Evolutionary conservation across 129 eudicot genomes (phyloP).

Genomic region (Chrysanthemum makinoi): DNA sequence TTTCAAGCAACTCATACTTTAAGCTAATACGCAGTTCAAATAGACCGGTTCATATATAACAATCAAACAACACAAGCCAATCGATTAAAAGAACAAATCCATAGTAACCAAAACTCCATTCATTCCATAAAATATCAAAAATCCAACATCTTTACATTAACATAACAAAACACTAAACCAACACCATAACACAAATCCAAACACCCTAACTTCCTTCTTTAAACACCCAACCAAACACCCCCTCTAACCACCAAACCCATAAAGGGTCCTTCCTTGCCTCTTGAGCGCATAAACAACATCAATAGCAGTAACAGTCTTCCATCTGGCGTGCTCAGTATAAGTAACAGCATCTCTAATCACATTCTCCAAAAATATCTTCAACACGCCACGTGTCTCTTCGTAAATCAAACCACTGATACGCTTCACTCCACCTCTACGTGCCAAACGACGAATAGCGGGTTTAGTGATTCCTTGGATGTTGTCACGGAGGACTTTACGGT

Average conservation of each 20-base stretch:
- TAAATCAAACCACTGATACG: constrained; percentile 34
- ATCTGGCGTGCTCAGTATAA: constrained; percentile 31
- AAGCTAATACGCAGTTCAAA: too few relatives aligned
- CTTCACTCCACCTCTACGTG: constrained; percentile 36
- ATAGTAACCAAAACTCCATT: not conserved
- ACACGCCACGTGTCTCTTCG: constrained; percentile 34
- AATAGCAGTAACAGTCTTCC: constrained; percentile 38
- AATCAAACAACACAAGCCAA: too few relatives aligned
- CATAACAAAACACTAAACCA: not conserved
- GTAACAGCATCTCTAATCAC: constrained; percentile 34
- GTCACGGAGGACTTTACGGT: constrained; percentile 47
- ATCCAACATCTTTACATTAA: not conserved
- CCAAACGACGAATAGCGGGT: constrained; percentile 33
- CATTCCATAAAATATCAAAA: not conserved
- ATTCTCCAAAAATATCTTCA: constrained; percentile 37
- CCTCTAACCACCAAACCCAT: constrained; percentile 39
- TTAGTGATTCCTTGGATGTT: constrained; percentile 36
- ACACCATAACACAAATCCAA: not conserved
- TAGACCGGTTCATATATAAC: too few relatives aligned
- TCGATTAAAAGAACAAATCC: not conserved
- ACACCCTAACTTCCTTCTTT: constrained; percentile 26
- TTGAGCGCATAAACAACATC: constrained; percentile 39
- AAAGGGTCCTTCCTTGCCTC: constrained; percentile 31
- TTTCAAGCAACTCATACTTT: too few relatives aligned
- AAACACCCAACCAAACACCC: not conserved